Evolutionary conservation across 192 early-diverging fungal species (phyloP).

Genomic region (Phlyctochytrium arcticum): DNA sequence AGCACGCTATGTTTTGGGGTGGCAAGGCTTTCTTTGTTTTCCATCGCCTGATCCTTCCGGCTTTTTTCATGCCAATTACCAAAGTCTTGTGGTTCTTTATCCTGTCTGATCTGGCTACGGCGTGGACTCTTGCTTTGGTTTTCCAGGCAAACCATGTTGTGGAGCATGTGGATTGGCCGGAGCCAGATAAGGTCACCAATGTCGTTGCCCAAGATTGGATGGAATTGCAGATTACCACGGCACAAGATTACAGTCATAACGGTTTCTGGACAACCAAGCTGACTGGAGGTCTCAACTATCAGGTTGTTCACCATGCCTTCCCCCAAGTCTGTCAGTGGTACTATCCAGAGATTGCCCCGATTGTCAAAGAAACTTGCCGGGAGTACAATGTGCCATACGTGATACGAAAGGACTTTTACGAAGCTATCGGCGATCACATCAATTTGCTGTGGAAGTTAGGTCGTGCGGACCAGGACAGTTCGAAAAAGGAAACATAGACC

Average conservation of each 20-base stretch:
- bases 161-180: constrained; percentile 51
- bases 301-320: constrained; percentile 73
- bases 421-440: constrained; percentile 12
- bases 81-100: constrained; percentile 41
- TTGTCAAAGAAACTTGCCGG: constrained; percentile 44
- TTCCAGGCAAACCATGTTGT: constrained; percentile 64
- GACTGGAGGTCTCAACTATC: constrained; percentile 67
- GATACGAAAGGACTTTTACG: constrained; percentile 6
- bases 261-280: constrained; percentile 58
- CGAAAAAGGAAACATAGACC: background rate
- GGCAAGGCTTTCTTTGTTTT: constrained; percentile 53
- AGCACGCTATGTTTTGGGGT: constrained; percentile 53
- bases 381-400: constrained; percentile 48
- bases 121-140: constrained; percentile 50
- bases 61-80: constrained; percentile 24
- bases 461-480: background rate
- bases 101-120: constrained; percentile 43
- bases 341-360: constrained; percentile 44
- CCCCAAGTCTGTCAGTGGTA: constrained; percentile 61
- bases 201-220: constrained; percentile 51
- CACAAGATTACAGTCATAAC: constrained; percentile 54
- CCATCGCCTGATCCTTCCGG: constrained; percentile 44
- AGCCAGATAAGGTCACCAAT: constrained; percentile 42
- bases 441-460: constrained; percentile 12
- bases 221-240: constrained; percentile 61